Percentiles rank a stretch among this genome's conserved stretches.
Conservation (phyloP, 805 yeast genomes). For the Teunomyces atbi region DNA sequence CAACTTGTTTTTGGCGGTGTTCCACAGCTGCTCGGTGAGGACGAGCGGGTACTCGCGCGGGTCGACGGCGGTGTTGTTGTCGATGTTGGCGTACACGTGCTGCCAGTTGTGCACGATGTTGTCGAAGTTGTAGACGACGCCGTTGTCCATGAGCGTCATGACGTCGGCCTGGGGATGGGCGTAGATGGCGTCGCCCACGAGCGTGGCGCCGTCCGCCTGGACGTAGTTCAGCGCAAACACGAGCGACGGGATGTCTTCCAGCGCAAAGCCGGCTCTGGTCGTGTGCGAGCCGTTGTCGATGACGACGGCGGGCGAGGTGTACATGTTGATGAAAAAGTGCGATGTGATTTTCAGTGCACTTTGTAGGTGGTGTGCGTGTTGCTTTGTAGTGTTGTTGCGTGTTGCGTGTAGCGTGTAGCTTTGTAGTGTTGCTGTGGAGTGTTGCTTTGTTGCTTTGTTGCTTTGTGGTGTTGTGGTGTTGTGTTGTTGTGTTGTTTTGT, state of each 20-base stretch:
- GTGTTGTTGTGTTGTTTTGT: too few relatives aligned
- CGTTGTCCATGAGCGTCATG: conserved; percentile 61
- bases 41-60: conserved; percentile 66
- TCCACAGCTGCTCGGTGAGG: conserved; percentile 69
- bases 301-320: conserved; percentile 57
- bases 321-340: too few relatives aligned
- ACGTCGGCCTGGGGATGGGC: conserved; percentile 45
- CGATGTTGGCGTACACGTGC: conserved; percentile 53
- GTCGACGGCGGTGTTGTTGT: conserved; percentile 40
- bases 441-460: too few relatives aligned
- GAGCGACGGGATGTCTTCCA: conserved; percentile 59
- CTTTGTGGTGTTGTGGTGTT: too few relatives aligned
- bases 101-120: conserved; percentile 66
- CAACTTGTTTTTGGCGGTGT: conserved; percentile 53
- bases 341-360: too few relatives aligned
- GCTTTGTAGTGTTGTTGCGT: too few relatives aligned
- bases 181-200: conserved; percentile 45
- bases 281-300: conserved; percentile 65
- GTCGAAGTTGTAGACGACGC: conserved; percentile 71
- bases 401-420: too few relatives aligned
- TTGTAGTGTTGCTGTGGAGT: too few relatives aligned
- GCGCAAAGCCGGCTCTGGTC: conserved; percentile 71
- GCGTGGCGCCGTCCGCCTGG: conserved; percentile 23
- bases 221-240: conserved; percentile 58
- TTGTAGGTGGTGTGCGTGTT: too few relatives aligned